Percentiles rank a stretch among this genome's conserved stretches.
Conservation (phyloP, 1,284 basidiomycete species). For the Sanguinoderma infundibulare region DNA sequence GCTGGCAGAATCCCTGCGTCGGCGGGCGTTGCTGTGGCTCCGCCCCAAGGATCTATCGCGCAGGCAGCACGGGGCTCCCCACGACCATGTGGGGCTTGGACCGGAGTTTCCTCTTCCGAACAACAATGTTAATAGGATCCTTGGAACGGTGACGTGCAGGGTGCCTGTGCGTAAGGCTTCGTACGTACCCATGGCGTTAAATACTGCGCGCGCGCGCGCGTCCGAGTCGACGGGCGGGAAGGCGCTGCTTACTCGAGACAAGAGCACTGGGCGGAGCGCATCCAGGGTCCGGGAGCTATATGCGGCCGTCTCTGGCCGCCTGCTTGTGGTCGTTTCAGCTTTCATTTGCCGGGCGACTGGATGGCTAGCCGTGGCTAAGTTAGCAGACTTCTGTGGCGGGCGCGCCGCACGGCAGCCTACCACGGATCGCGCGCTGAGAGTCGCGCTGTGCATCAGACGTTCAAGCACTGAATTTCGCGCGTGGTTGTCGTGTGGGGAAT, state of each 20-base stretch:
- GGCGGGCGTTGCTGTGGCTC: no score
- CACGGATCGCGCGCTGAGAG: no score
- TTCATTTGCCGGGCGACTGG: no score
- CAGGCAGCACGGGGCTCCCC: background rate
- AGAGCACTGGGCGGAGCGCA: background rate
- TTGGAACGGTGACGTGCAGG: background rate
- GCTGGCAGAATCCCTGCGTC: background rate
- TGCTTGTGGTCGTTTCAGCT: no score
- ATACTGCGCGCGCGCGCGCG: background rate
- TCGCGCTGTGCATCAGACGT: no score
- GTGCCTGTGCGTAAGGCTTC: background rate
- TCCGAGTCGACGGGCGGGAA: background rate
- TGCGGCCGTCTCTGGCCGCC: no score
- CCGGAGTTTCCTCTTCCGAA: constrained; percentile 9
- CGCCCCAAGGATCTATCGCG: background rate
- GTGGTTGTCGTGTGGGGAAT: no score
- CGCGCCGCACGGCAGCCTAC: no score
- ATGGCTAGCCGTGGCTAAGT: no score
- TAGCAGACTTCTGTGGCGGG: no score
- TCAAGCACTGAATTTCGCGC: no score
- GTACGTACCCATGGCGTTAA: background rate
- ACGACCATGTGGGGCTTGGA: background rate
- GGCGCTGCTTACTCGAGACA: background rate
- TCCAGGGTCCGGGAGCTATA: no score
- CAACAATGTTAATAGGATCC: constrained; percentile 6